Evolutionary conservation across 2,329 filamentous ascomycete species (phyloP).

Genomic region (Thelonectria rubi): DNA sequence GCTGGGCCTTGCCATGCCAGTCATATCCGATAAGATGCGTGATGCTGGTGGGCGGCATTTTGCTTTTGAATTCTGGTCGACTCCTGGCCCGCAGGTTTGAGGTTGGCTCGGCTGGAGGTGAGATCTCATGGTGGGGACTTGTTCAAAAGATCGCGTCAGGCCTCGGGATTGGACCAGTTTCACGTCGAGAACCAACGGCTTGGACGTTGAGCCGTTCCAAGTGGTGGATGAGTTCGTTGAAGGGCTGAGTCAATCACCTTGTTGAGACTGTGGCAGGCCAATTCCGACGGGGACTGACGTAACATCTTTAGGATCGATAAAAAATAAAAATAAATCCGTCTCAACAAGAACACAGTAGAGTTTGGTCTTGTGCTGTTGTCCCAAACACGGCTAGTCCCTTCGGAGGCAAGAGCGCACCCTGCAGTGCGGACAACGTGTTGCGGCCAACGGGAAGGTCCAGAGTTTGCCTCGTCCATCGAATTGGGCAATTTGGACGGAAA

Average conservation of each 20-base stretch:
- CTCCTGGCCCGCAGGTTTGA: background rate
- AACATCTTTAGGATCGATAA: too few relatives aligned
- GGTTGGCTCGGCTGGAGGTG: slow-evolving; percentile 5
- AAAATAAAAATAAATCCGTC: background rate
- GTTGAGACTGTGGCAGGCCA: too few relatives aligned
- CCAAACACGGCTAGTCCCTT: slow-evolving; percentile 29
- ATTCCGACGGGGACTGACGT: too few relatives aligned
- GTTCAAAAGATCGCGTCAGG: background rate
- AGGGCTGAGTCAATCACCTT: too few relatives aligned
- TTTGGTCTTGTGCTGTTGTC: slow-evolving; percentile 10
- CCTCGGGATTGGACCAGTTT: slow-evolving; percentile 23
- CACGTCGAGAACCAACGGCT: slow-evolving; percentile 27
- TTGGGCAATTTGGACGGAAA: slow-evolving; percentile 28
- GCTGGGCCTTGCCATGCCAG: slow-evolving; percentile 28
- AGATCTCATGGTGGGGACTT: slow-evolving; percentile 21
- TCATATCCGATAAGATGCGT: slow-evolving; percentile 37
- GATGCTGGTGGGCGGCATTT: slow-evolving; percentile 27
- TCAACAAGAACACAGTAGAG: slow-evolving; percentile 28
- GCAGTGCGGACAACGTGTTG: too few relatives aligned
- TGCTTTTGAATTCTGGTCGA: slow-evolving; percentile 22
- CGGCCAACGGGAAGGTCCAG: too few relatives aligned
- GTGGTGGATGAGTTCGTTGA: too few relatives aligned
- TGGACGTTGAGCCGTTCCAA: slow-evolving; percentile 33
- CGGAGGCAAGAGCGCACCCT: slow-evolving; percentile 18
- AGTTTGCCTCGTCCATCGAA: slow-evolving; percentile 35